Conservation (phyloP, 345 rosid species). For the Acer negundo region DNA sequence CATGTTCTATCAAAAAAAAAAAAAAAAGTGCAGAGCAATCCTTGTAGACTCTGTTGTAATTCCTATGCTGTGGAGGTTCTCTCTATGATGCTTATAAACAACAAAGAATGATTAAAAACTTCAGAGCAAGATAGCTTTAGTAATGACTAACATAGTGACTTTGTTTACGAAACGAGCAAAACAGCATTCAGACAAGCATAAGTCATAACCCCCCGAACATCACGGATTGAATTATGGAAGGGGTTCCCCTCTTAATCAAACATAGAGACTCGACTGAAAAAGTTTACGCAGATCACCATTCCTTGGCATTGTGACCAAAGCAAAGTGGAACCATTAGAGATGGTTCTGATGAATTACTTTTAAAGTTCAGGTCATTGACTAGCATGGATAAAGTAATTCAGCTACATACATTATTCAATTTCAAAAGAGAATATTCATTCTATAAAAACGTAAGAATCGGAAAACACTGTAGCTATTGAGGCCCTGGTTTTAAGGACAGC, state of each 20-base stretch:
- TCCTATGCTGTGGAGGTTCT: background rate
- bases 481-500: constrained; percentile 15
- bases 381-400: constrained; percentile 3
- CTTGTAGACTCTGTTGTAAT: too few species aligned
- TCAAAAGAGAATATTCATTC: background rate
- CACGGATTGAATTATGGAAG: too few species aligned
- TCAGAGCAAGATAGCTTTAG: background rate
- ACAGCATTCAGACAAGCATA: background rate
- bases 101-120: background rate
- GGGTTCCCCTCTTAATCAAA: too few species aligned
- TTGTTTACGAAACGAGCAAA: too few species aligned
- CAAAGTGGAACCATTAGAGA: background rate
- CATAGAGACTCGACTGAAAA: background rate
- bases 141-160: background rate
- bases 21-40: too few species aligned
- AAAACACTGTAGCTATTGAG: background rate
- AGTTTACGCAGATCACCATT: background rate
- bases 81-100: background rate
- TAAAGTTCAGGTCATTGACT: background rate
- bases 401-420: background rate
- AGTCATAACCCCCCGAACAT: too few species aligned
- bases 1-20: too few species aligned
- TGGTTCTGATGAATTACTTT: background rate
- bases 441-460: background rate
- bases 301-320: background rate